These are phyloP conservation scores for Podospora pseudoanserina DNA, from an alignment of 495 filamentous ascomycete species.

Conservation along the genomic window DNA sequence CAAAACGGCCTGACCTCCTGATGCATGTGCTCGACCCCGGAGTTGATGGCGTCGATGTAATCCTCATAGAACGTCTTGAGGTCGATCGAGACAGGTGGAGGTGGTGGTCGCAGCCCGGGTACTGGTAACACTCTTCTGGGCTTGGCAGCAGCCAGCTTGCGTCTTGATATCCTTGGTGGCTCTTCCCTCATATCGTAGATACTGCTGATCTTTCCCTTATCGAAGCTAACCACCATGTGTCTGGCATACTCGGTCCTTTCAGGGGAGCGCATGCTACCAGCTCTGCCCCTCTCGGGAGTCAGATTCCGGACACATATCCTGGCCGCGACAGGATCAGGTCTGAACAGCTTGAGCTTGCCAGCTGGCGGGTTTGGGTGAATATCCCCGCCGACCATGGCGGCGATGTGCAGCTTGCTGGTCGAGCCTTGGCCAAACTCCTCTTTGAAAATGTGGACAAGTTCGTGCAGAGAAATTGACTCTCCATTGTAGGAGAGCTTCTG, in stretches of 20 bases:
- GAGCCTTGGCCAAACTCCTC: constrained; percentile 19
- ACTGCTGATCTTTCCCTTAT: constrained; percentile 25
- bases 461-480: constrained; percentile 23
- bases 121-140: constrained; percentile 1
- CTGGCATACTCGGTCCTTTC: constrained; percentile 12
- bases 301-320: constrained; percentile 16
- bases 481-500: constrained; percentile 24
- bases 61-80: constrained; percentile 22
- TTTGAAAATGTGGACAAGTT: constrained; percentile 22
- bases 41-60: constrained; percentile 33
- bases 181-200: constrained; percentile 18
- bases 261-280: neutral
- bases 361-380: neutral
- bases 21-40: constrained; percentile 21
- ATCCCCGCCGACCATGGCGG: constrained; percentile 21
- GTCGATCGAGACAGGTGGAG: constrained; percentile 18
- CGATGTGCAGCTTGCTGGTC: constrained; percentile 15
- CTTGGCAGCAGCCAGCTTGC: constrained; percentile 5
- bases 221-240: constrained; percentile 27
- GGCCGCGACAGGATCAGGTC: constrained; percentile 10
- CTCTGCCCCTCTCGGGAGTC: neutral
- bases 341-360: constrained; percentile 1
- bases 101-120: constrained; percentile 16
- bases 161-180: constrained; percentile 20
- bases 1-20: constrained; percentile 27